Conservation (phyloP, 352 stramenopile species). For the Phytophthora hybrid region DNA sequence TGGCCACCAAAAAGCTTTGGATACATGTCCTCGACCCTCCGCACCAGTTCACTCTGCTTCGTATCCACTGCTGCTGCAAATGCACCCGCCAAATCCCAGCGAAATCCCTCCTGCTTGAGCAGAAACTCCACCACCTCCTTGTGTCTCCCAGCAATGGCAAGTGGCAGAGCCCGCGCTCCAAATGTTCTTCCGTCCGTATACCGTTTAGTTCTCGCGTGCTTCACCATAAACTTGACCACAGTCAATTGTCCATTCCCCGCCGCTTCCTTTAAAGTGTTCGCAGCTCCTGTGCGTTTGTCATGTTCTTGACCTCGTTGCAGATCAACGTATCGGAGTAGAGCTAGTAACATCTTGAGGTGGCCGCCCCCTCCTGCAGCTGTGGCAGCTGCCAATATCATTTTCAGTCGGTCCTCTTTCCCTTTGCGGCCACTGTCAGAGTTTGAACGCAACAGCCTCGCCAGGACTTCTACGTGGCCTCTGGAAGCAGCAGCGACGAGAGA, state of each 20-base stretch:
- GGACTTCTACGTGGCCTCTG: no score
- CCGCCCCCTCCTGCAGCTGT: no score
- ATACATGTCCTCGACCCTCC: neutral
- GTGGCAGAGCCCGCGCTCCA: neutral
- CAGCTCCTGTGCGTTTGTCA: no score
- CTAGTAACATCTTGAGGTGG: no score
- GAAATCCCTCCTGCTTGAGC: neutral
- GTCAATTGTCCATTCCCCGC: neutral
- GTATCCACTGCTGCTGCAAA: neutral
- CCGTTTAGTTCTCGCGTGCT: neutral
- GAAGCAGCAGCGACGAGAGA: no score
- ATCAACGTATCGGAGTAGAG: no score
- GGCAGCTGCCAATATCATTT: no score
- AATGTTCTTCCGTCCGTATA: neutral
- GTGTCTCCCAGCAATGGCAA: neutral
- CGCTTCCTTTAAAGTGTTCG: neutral
- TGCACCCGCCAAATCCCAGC: neutral
- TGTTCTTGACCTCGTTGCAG: no score
- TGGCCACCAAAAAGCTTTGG: neutral
- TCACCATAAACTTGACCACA: neutral
- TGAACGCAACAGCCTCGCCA: no score
- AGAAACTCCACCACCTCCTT: neutral
- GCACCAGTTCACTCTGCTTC: neutral
- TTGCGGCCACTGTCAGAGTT: no score
- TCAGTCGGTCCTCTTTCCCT: no score